A percentile compares a stretch with the other conserved stretches of the same genome.
These are phyloP conservation scores for Amaranthus tricolor DNA, from an alignment of 179 eudicot genomes.

Conservation along the genomic window DNA sequence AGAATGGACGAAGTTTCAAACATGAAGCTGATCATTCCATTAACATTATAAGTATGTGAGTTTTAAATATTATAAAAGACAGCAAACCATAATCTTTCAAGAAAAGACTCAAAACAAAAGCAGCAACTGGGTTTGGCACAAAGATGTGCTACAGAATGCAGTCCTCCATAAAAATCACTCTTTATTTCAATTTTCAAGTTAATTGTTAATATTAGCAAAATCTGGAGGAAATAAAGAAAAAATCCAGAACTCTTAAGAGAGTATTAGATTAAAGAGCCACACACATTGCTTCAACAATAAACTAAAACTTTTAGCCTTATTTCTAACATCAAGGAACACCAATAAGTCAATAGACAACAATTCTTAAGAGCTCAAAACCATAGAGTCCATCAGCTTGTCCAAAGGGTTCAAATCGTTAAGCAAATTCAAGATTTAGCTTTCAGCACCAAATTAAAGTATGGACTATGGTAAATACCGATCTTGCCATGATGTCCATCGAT, in stretches of 20 bases:
- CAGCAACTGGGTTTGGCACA: background rate
- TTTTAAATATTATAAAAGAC: background rate
- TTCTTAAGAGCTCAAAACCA: background rate
- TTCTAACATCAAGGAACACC: background rate
- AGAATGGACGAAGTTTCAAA: background rate
- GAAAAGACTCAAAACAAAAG: background rate
- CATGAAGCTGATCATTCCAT: background rate
- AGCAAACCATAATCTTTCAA: background rate
- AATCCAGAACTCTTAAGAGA: no score
- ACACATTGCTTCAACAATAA: background rate
- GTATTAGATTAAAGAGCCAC: background rate
- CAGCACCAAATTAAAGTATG: background rate
- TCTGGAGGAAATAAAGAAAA: background rate
- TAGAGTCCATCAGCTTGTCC: background rate
- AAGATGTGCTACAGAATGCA: background rate
- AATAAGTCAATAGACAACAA: background rate
- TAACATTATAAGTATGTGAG: background rate
- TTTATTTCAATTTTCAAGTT: background rate
- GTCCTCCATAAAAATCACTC: background rate
- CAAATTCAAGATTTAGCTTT: background rate
- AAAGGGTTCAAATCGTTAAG: background rate
- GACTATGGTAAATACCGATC: slow-evolving; percentile 53
- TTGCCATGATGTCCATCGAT: slow-evolving; percentile 94
- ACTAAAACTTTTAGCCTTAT: background rate
- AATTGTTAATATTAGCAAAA: background rate